Conservation (phyloP, 176 grass and related monocot genomes). For the Elaeis guineensis region DNA sequence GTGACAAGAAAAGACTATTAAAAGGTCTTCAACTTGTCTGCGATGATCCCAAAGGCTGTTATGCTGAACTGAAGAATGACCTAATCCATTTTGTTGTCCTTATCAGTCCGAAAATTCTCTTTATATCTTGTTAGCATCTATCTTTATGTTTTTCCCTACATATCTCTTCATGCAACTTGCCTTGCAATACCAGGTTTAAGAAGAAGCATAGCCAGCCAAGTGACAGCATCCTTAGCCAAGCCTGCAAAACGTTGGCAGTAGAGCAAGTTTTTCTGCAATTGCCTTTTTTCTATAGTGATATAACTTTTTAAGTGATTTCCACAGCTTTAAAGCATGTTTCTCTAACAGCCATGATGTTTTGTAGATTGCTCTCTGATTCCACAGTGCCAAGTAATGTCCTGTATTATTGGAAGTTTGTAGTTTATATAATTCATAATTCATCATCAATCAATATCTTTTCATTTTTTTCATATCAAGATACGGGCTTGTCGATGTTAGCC, state of each 20-base stretch:
- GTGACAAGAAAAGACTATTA: too few species aligned
- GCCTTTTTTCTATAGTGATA: background rate
- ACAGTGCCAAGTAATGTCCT: conserved; percentile 9
- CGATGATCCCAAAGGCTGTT: too few species aligned
- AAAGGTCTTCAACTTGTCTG: too few species aligned
- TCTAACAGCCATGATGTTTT: conserved; percentile 9
- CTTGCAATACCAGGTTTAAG: background rate
- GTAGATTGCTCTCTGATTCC: background rate
- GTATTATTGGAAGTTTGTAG: background rate
- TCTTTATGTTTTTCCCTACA: too few species aligned
- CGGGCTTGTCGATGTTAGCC: too few species aligned
- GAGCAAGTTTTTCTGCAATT: background rate
- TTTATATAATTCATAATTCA: too few species aligned
- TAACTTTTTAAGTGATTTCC: background rate
- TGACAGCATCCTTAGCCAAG: background rate
- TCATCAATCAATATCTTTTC: too few species aligned
- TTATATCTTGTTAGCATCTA: too few species aligned
- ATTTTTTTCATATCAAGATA: too few species aligned
- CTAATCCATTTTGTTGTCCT: too few species aligned
- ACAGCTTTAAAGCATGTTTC: background rate
- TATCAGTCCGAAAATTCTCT: too few species aligned
- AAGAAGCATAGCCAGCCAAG: conserved; percentile 7
- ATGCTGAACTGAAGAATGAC: too few species aligned
- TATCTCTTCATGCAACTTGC: background rate
- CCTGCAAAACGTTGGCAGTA: background rate